Conservation (phyloP, 371 early-diverging fungal species). For the Mucor piriformis region DNA sequence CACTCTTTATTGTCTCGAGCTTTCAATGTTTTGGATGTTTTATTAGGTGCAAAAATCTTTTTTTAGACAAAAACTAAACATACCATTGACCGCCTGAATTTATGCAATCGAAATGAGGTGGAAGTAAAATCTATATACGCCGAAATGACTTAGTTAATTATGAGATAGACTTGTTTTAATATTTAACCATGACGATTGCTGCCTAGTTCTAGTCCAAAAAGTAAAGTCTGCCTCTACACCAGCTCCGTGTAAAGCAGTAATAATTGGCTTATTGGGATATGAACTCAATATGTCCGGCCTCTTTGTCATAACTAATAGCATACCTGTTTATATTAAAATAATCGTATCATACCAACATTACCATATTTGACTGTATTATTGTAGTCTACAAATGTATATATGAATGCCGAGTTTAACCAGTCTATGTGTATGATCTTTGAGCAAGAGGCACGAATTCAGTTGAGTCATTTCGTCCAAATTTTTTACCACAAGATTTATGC, state of each 20-base stretch:
- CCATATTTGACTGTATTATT: constrained; percentile 69
- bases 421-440: constrained; percentile 12
- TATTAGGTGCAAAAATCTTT: constrained; percentile 6
- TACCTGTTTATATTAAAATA: neutral
- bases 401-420: constrained; percentile 18
- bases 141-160: too few species aligned
- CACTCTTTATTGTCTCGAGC: constrained; percentile 16
- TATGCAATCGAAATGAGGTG: constrained; percentile 23
- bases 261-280: constrained; percentile 46
- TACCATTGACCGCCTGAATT: constrained; percentile 22
- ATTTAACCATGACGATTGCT: constrained; percentile 57
- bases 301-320: constrained; percentile 26
- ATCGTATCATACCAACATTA: too few species aligned
- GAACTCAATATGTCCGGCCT: constrained; percentile 14
- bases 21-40: constrained; percentile 10
- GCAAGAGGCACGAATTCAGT: constrained; percentile 10
- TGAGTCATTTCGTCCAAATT: neutral
- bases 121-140: constrained; percentile 21
- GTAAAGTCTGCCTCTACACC: constrained; percentile 42
- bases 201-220: constrained; percentile 63
- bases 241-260: constrained; percentile 74
- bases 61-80: neutral
- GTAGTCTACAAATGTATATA: constrained; percentile 63
- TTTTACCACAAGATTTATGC: constrained; percentile 10
- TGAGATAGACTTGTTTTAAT: neutral